Evolutionary conservation across 2,329 filamentous ascomycete genomes (phyloP).

Genomic region (Ascochyta pisi): DNA sequence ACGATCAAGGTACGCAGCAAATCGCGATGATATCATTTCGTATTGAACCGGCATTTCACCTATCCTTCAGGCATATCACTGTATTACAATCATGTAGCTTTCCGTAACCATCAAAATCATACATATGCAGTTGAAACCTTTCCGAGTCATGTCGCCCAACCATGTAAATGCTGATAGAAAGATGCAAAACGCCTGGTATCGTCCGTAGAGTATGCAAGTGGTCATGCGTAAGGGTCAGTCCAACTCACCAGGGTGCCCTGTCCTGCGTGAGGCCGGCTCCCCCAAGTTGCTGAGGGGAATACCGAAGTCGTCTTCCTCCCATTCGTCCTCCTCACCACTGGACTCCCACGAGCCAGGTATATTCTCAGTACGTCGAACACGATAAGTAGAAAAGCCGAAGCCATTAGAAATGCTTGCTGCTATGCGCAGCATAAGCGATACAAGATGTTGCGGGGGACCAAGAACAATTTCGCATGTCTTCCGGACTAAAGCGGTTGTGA

Average conservation of each 20-base stretch:
- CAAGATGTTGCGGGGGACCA: conserved; percentile 79
- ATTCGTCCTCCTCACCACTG: conserved; percentile 62
- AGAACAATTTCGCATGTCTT: conserved; percentile 80
- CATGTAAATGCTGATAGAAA: conserved; percentile 31
- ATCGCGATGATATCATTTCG: not conserved
- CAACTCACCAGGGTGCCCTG: conserved; percentile 34
- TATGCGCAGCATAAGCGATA: conserved; percentile 80
- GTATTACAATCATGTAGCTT: conserved; percentile 30
- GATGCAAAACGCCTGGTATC: conserved; percentile 29
- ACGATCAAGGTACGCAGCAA: not conserved
- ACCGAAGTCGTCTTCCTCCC: conserved; percentile 66
- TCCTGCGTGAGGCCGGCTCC: conserved; percentile 29
- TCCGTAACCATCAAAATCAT: conserved; percentile 22
- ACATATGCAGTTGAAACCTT: conserved; percentile 20
- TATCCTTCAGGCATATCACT: not conserved
- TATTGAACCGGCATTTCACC: conserved; percentile 1
- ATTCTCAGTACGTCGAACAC: conserved; percentile 37
- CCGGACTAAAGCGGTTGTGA: conserved; percentile 68
- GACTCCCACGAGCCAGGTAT: conserved; percentile 64
- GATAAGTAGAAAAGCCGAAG: conserved; percentile 45
- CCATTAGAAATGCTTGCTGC: conserved; percentile 73
- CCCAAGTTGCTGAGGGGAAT: conserved; percentile 52
- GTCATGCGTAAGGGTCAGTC: conserved; percentile 28
- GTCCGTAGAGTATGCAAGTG: conserved; percentile 23
- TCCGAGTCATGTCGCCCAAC: conserved; percentile 26